A percentile compares a stretch with the other conserved stretches of the same genome.
Conservation (phyloP, 345 rosid species). For the Rhodomyrtus tomentosa region DNA sequence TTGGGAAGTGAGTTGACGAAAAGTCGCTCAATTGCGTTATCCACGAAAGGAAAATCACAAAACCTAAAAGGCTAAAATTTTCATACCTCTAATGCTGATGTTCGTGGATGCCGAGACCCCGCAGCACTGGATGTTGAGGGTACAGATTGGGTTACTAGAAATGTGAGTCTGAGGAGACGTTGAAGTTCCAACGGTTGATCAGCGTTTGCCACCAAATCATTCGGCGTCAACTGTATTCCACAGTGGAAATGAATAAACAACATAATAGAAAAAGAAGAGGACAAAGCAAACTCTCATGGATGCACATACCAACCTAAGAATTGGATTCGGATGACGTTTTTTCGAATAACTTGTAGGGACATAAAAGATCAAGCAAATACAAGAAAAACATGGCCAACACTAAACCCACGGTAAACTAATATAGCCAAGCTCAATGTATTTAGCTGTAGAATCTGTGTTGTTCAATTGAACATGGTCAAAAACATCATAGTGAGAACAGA, state of each 20-base stretch:
- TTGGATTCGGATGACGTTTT: background rate
- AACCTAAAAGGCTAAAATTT: background rate
- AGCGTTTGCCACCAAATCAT: conserved; percentile 4
- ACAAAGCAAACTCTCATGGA: background rate
- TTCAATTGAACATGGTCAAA: background rate
- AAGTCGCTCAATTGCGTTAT: background rate
- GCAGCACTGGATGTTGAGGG: conserved; percentile 13
- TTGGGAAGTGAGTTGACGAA: background rate
- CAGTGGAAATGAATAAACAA: background rate
- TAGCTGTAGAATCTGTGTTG: background rate
- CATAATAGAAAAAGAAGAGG: background rate
- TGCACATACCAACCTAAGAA: background rate
- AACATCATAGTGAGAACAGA: background rate
- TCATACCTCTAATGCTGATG: conserved; percentile 28
- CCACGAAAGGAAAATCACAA: background rate
- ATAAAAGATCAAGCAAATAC: background rate
- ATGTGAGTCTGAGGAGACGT: background rate
- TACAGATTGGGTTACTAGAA: conserved; percentile 3
- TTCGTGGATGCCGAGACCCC: conserved; percentile 1
- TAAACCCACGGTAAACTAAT: background rate
- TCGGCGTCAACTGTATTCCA: background rate
- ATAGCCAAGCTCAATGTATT: background rate
- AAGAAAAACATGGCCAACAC: background rate
- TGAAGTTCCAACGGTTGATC: background rate
- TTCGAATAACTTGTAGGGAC: background rate